These are phyloP conservation scores for Fusarium nurragi DNA, from an alignment of 2,329 filamentous ascomycete genomes.

Conservation along the genomic window DNA sequence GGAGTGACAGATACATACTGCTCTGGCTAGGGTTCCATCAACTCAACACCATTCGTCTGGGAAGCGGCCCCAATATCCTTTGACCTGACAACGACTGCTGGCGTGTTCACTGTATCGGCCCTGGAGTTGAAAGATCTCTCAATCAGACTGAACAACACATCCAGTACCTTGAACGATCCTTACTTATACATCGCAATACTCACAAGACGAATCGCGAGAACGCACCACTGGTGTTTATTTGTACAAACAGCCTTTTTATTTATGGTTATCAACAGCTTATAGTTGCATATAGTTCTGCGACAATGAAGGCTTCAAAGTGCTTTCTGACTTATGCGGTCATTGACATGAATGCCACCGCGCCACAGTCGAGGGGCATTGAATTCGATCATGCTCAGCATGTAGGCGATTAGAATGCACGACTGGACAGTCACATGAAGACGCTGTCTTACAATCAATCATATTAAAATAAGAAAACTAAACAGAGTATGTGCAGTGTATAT, in stretches of 20 bases:
- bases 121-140: background rate
- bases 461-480: too few species aligned
- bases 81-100: background rate
- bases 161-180: background rate
- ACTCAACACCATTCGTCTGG: background rate
- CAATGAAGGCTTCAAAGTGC: conserved; percentile 17
- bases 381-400: background rate
- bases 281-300: conserved; percentile 12
- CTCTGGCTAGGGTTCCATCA: background rate
- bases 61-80: background rate
- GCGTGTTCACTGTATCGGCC: background rate
- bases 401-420: too few species aligned
- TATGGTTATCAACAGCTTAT: too few species aligned
- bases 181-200: background rate
- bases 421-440: too few species aligned
- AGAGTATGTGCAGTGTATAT: background rate
- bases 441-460: too few species aligned
- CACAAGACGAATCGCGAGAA: background rate
- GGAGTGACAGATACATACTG: background rate
- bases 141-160: background rate
- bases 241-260: too few species aligned
- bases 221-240: background rate
- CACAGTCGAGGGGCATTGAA: conserved; percentile 8
- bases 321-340: background rate
- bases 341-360: conserved; percentile 19